phyloP scores from a whole-genome alignment of 1,284 basidiomycete species.

The Ganoderma boninense region DNA sequence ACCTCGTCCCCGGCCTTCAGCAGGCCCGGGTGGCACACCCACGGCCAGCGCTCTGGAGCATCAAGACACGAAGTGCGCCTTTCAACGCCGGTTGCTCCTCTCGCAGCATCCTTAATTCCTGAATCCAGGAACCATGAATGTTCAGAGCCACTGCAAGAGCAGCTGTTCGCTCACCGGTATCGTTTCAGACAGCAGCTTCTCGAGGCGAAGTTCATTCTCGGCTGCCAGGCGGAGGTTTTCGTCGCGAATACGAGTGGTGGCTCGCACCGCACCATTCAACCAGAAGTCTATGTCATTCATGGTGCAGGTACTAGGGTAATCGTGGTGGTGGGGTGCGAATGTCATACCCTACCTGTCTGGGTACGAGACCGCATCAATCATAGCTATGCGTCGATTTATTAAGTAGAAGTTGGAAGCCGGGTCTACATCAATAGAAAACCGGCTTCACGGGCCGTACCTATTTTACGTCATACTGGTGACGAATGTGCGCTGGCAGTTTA shows the following conservation, averaged over 20 bases:
- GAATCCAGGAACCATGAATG: not conserved
- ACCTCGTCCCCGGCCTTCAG: not conserved
- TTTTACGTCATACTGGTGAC: too few relatives aligned
- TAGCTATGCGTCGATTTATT: too few relatives aligned
- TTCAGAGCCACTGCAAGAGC: not conserved
- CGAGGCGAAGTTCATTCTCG: not conserved
- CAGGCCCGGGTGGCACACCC: slow-evolving; percentile 4
- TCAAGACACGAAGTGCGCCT: not conserved
- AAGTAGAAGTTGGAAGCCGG: too few relatives aligned
- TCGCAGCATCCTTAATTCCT: not conserved
- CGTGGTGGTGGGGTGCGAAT: too few relatives aligned
- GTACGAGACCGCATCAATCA: too few relatives aligned
- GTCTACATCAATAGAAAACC: too few relatives aligned
- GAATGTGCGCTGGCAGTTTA: too few relatives aligned
- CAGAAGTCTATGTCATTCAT: not conserved
- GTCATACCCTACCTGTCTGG: too few relatives aligned
- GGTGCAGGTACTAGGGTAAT: not conserved
- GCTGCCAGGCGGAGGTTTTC: too few relatives aligned
- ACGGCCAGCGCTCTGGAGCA: slow-evolving; percentile 1
- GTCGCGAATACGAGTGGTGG: not conserved
- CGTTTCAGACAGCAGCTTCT: not conserved
- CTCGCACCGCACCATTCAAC: not conserved
- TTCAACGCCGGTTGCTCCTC: not conserved
- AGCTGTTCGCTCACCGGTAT: not conserved
- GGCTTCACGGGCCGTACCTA: too few relatives aligned